Evolutionary conservation across 352 stramenopile species (phyloP).

Genomic region (Pythium sp.): DNA sequence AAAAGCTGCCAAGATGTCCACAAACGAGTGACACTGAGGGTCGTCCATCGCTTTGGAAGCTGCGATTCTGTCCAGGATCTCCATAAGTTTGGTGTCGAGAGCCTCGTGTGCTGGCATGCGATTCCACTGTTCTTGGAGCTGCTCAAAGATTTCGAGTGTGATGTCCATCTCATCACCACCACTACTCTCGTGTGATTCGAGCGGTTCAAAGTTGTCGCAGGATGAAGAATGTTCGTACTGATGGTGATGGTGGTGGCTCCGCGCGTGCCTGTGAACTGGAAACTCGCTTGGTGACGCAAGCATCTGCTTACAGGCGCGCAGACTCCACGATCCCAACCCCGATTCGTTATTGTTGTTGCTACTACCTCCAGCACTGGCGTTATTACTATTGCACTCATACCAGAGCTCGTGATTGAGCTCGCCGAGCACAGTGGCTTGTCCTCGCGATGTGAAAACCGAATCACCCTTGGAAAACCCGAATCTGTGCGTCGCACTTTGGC

Average conservation of each 20-base stretch:
- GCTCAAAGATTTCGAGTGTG: neutral
- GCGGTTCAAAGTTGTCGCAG: neutral
- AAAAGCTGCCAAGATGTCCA: conserved; percentile 30
- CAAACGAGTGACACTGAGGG: conserved; percentile 25
- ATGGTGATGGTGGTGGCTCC: neutral
- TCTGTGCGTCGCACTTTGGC: conserved; percentile 18
- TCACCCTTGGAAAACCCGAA: conserved; percentile 53
- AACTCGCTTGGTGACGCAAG: conserved; percentile 38
- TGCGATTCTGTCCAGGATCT: conserved; percentile 26
- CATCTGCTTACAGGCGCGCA: conserved; percentile 48
- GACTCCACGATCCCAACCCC: conserved; percentile 42
- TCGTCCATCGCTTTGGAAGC: conserved; percentile 18
- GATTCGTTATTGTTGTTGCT: neutral
- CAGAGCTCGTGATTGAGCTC: conserved; percentile 64
- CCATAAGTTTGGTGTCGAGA: conserved; percentile 28
- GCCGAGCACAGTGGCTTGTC: conserved; percentile 58
- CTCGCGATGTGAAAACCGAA: conserved; percentile 55
- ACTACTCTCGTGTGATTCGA: neutral
- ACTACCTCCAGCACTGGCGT: neutral
- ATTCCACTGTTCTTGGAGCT: conserved; percentile 6
- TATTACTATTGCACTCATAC: conserved; percentile 43
- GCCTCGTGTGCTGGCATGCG: neutral
- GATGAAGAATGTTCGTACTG: conserved; percentile 6
- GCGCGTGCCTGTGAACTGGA: conserved; percentile 31
- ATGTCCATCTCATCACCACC: neutral